Conservation (phyloP, 768 basidiomycete genomes). For the Mycena polygramma region DNA sequence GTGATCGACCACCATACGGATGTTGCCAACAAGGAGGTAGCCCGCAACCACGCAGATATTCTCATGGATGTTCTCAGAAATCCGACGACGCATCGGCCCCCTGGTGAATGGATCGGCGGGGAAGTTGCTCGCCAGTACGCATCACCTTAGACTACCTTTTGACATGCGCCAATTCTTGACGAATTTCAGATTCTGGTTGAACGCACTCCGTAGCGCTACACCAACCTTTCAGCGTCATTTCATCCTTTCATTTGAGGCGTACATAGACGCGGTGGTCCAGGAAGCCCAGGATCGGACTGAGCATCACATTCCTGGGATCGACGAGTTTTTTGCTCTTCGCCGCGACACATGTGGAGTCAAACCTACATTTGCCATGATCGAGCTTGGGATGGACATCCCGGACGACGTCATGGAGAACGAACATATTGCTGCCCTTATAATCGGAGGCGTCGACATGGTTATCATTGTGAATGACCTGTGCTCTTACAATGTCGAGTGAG, state of each 20-base stretch:
- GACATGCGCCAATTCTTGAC: background rate
- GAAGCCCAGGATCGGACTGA: conserved; percentile 47
- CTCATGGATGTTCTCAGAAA: conserved; percentile 46
- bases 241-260: conserved; percentile 46
- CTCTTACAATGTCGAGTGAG: conserved; percentile 6
- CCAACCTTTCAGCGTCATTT: conserved; percentile 43
- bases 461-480: conserved; percentile 6
- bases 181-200: conserved; percentile 43
- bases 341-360: conserved; percentile 47
- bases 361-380: conserved; percentile 41
- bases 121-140: conserved; percentile 44
- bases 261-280: conserved; percentile 46
- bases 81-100: conserved; percentile 44
- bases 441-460: background rate
- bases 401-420: background rate
- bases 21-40: conserved; percentile 36
- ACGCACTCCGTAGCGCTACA: conserved; percentile 35
- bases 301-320: conserved; percentile 41
- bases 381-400: background rate
- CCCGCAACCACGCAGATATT: conserved; percentile 39
- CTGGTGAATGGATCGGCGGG: conserved; percentile 45
- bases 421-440: conserved; percentile 35
- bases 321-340: conserved; percentile 49
- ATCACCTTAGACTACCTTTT: background rate
- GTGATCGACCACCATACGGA: conserved; percentile 51